Conservation (phyloP, 2,329 filamentous ascomycete species). For the Botrytis medusae region DNA sequence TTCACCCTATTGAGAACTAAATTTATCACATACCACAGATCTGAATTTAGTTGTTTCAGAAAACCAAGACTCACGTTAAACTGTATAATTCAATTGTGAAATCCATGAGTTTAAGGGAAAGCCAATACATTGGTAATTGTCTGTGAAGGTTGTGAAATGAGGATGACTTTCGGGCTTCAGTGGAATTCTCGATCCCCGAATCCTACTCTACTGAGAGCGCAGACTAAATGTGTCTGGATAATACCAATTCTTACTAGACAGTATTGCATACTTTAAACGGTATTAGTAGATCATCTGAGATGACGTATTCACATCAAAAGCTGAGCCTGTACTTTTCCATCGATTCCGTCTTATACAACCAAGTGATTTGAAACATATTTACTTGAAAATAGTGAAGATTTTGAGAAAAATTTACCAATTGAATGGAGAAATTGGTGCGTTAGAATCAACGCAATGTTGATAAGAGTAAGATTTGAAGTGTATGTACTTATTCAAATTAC, state of each 20-base stretch:
- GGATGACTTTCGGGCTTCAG: neutral
- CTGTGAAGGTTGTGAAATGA: neutral
- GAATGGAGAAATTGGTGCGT: neutral
- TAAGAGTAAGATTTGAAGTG: neutral
- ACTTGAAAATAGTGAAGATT: neutral
- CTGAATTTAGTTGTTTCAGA: neutral
- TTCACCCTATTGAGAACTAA: accelerated
- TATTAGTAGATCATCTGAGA: neutral
- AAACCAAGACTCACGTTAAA: neutral
- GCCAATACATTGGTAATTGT: neutral
- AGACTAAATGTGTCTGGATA: neutral
- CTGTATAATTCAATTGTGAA: neutral
- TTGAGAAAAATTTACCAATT: neutral
- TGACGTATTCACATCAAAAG: neutral
- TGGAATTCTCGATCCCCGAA: neutral
- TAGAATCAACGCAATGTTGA: neutral
- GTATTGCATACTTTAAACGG: neutral
- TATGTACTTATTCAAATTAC: neutral
- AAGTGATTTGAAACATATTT: neutral
- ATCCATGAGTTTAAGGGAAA: neutral
- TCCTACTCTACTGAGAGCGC: neutral
- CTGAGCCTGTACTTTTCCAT: neutral
- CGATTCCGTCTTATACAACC: neutral
- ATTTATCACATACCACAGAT: neutral
- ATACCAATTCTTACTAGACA: neutral